phyloP scores from a whole-genome alignment of 805 yeast genomes.

The Candida patagonica region DNA sequence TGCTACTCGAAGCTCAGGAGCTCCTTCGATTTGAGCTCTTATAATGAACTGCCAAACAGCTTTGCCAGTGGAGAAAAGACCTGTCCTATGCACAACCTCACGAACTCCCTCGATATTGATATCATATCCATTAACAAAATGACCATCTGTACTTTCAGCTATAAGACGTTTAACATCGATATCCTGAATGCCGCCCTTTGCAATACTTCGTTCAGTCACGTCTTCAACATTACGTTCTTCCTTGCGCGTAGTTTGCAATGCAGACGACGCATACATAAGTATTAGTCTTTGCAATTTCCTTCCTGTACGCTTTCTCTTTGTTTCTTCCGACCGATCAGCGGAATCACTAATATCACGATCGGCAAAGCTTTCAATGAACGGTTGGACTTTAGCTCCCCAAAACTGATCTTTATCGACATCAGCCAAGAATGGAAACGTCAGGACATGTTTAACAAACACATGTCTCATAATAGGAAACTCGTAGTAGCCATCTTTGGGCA shows the following conservation, averaged over 20 bases:
- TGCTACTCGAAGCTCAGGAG: conserved; percentile 38
- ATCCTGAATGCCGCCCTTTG: conserved; percentile 16
- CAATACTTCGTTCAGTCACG: conserved; percentile 13
- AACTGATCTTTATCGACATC: conserved; percentile 46
- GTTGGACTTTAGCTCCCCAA: conserved; percentile 75
- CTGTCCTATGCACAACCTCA: conserved; percentile 18
- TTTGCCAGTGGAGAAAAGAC: conserved; percentile 18
- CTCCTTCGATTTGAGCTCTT: conserved; percentile 22
- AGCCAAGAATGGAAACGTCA: conserved; percentile 66
- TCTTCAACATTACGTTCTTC: conserved; percentile 23
- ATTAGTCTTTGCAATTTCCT: conserved; percentile 53
- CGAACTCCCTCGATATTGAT: conserved; percentile 65
- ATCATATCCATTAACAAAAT: conserved; percentile 46
- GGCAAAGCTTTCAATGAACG: conserved; percentile 72
- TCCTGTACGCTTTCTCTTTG: conserved; percentile 52
- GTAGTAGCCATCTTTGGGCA: conserved; percentile 13
- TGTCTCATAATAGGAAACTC: conserved; percentile 62
- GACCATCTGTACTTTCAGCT: conserved; percentile 14
- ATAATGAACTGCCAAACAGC: conserved; percentile 26
- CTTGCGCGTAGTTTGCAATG: conserved; percentile 43
- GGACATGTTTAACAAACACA: conserved; percentile 52
- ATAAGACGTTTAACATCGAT: conserved; percentile 14
- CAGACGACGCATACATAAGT: conserved; percentile 64
- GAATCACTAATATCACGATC: conserved; percentile 61
- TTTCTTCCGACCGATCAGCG: conserved; percentile 64